Evolutionary conservation across 1,284 basidiomycete genomes (phyloP), one percentile per base, ranked within the genome.

Genomic region (Sanguinoderma infundibulare): DNA sequence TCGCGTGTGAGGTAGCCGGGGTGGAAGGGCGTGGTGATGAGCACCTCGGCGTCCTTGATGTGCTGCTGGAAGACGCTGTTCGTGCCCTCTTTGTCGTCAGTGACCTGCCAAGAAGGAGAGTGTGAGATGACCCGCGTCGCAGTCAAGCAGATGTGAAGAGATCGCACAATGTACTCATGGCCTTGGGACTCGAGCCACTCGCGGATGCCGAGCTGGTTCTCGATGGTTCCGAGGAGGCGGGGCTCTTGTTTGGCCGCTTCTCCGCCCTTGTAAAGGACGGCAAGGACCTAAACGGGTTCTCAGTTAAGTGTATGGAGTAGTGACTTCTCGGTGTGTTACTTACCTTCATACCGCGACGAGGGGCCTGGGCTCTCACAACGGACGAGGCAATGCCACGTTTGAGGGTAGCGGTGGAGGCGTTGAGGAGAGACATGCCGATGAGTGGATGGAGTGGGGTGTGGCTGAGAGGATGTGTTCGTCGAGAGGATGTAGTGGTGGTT

Each of bases 21-120:
- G 74, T 94, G 91, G 87, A 95, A 98, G 12, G 96, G 95, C 1
- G 95, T 98, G 14, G 94, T 96, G 77, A 96, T 94, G 69, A 91
- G 75, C 57, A 92, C 81, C 72, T 92, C 89, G 40, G 87, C 85
- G 74, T 96, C 94, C 59, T 85, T 84, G 66, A 98, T 83, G 74
- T 98, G 84, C 77, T 95, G 92, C 74, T 94, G 89, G 82, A 98
- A 96, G 66, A 84, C 89, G 63, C 91, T 94, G 77, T 93, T 81
- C 14, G 90, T 81, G 40, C 94, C 94, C 72, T 98, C 96, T 78
- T 98, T 98, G 83, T 88, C 88, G 74, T 88, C 89, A 36, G 92
- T 90, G 58, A 95, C 92, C 87, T 90, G 51, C 14, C 1, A 55
- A n/a, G 7, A 32, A 20, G 20, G 15, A 15, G n/a, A n/a, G n/a